Evolutionary conservation across 1,284 basidiomycete species (phyloP), one percentile per base, ranked within the genome.

Genomic region (Wallemia mellicola): DNA sequence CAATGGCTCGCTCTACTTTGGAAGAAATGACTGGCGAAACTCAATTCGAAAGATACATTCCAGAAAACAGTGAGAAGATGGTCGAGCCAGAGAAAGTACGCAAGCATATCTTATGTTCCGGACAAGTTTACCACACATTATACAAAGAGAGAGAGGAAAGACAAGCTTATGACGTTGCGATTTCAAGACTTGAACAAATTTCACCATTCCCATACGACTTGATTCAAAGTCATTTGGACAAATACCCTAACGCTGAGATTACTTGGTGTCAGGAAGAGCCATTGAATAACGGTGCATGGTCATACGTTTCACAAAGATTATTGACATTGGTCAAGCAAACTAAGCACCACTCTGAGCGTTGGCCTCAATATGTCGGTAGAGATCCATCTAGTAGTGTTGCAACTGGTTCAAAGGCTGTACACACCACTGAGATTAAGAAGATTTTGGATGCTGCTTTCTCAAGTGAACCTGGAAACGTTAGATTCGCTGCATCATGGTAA

Each of bases 211-310:
- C 55, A 26, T 57, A 57, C 24, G 55, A 57, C 55, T 32, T 64
- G 28, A 63, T 68, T 59, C 64, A 63, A 28, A 65, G 64, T 5
- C 63, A 91, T 69, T 76, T 95, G 33, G 92, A 98, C 75, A 81
- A 81, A 72, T 98, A 95, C 74, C 86, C 89, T 63, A 94, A 98
- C 69, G 86, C 89, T 27, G 82, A 85, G 64, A 70, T 94, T 54
- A 73, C 87, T 59, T 95, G 87, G 86, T 86, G 82, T 66, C 91
- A 95, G 73, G 82, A 86, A 70, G 83, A 92, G 71, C 88, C 88
- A 3, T 71, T 94, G 63, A 95, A 95, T 75, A 86, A 86, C 65
- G 87, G 87, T 64, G 82, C 86, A 28, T 91, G 86, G 87, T 83
- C 81, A 38, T 92, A 96, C 67, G 78, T 94, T 61, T 85, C 84